Percentiles rank a stretch among this genome's conserved stretches.
Conservation (phyloP, 2,329 filamentous ascomycete species). For the Diplodia corticola region DNA sequence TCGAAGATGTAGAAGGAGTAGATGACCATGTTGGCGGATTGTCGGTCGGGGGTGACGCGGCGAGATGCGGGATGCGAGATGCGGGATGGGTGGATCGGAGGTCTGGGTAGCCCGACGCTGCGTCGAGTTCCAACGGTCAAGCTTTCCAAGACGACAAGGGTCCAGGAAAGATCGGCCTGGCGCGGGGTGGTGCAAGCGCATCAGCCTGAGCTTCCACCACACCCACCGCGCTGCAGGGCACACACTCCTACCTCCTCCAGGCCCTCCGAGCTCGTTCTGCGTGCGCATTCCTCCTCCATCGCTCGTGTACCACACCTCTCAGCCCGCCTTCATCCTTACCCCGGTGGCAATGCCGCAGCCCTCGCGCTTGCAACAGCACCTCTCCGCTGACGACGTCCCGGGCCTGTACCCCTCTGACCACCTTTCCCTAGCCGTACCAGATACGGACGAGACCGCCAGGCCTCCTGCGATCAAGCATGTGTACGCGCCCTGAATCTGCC, state of each 20-base stretch:
- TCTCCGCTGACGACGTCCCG: slow-evolving; percentile 32
- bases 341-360: slow-evolving; percentile 12
- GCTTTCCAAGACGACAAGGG: slow-evolving; percentile 10
- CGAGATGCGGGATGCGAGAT: background rate
- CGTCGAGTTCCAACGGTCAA: slow-evolving; percentile 5
- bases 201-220: slow-evolving; percentile 13
- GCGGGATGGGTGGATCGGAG: slow-evolving; percentile 12
- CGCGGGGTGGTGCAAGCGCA: slow-evolving; percentile 20
- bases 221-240: slow-evolving; percentile 5
- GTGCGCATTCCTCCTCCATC: background rate
- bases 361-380: slow-evolving; percentile 26
- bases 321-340: background rate
- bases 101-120: background rate
- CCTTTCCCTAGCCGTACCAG: slow-evolving; percentile 49
- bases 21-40: slow-evolving; percentile 69
- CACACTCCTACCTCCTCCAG: background rate
- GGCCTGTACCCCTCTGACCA: slow-evolving; percentile 50
- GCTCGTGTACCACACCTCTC: background rate
- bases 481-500: slow-evolving; percentile 36
- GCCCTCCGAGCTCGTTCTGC: background rate
- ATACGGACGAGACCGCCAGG: slow-evolving; percentile 40
- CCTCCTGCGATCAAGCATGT: slow-evolving; percentile 52
- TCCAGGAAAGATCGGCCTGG: slow-evolving; percentile 19
- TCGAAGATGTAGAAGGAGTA: slow-evolving; percentile 99
- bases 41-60: background rate